These are phyloP conservation scores for Protomyces inouyei DNA, from an alignment of 1,139 yeast species.

Conservation along the genomic window DNA sequence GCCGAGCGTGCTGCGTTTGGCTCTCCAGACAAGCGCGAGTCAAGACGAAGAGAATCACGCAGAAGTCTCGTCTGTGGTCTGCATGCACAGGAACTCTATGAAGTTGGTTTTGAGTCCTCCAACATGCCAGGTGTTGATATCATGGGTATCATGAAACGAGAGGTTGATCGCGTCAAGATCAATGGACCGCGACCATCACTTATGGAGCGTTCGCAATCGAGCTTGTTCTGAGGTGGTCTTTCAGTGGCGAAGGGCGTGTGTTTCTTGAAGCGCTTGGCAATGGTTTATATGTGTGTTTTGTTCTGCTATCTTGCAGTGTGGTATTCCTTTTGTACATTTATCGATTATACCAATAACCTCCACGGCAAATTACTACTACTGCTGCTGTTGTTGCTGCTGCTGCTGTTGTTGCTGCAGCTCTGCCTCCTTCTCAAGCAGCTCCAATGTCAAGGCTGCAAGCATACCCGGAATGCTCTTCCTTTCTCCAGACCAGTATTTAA, in stretches of 20 bases:
- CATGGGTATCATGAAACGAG: slow-evolving; percentile 54
- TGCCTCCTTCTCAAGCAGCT: slow-evolving; percentile 53
- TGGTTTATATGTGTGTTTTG: neutral
- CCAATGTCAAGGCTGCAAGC: slow-evolving; percentile 68
- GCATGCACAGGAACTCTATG: slow-evolving; percentile 29
- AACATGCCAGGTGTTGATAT: slow-evolving; percentile 57
- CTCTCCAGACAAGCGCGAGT: slow-evolving; percentile 42
- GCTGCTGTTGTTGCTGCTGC: neutral
- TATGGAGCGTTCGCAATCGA: slow-evolving; percentile 24
- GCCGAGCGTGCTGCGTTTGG: slow-evolving; percentile 44
- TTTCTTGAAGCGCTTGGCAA: neutral
- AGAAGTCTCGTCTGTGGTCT: slow-evolving; percentile 34
- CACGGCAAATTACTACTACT: too few species aligned
- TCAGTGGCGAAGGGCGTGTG: neutral
- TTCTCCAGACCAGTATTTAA: slow-evolving; percentile 64
- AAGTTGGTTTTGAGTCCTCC: slow-evolving; percentile 34
- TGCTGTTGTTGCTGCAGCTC: neutral
- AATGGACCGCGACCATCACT: neutral
- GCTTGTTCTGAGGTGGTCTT: slow-evolving; percentile 3
- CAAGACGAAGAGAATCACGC: slow-evolving; percentile 36
- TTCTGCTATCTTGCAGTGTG: neutral
- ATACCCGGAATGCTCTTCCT: slow-evolving; percentile 73
- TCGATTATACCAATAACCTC: slow-evolving; percentile 1
- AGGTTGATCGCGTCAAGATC: slow-evolving; percentile 41
- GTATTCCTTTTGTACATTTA: slow-evolving; percentile 1